Evolutionary conservation across 176 grass and related monocot genomes (phyloP), one percentile per base, ranked within the genome.

Genomic region (Chloris gayana): DNA sequence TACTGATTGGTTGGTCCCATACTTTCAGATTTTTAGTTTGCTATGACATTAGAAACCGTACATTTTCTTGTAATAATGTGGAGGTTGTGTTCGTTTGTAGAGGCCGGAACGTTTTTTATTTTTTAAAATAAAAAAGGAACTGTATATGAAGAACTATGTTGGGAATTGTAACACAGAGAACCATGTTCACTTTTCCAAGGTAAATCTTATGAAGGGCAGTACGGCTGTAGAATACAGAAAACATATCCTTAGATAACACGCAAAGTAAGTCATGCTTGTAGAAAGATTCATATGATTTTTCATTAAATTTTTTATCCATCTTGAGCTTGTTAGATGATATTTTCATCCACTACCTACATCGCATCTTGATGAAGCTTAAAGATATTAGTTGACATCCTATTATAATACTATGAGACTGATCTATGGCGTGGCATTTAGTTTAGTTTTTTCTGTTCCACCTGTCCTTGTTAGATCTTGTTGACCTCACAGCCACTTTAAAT

Each of bases 391-490:
- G 54, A 24, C 54, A 57, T 57, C 54, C 21, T 57, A 24, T 57
- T 57, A 57, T 57, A 57, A 47, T 42, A 37, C 54, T 26, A 30
- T 74, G 65, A 35, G 65, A 27, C 24, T 61, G 58, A 29, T 60
- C 21, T 67, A 44, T 13, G 24, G n/a, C n/a, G n/a, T 27, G 24
- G 24, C 57, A 27, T 27, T 17, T 60, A 60, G 3, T 26, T 58
- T 58, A 54, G 21, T 58, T 58, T 33, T 75, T 7, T 63, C 60
- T 46, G 12, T 50, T 75, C 38, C 26, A 82, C 25, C 18, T 82
- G 39, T 70, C 25, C 37, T 62, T 71, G 25, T 31, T 82, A 69
- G 37, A 75, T 69, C 72, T 60, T 60, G 57, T 60, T 60, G n/a
- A 26, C 57, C 4, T 60, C 12, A 14, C 11, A 14, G 8, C 26